Conservation (phyloP, 768 basidiomycete genomes). For the Rhodotorula graminis region DNA sequence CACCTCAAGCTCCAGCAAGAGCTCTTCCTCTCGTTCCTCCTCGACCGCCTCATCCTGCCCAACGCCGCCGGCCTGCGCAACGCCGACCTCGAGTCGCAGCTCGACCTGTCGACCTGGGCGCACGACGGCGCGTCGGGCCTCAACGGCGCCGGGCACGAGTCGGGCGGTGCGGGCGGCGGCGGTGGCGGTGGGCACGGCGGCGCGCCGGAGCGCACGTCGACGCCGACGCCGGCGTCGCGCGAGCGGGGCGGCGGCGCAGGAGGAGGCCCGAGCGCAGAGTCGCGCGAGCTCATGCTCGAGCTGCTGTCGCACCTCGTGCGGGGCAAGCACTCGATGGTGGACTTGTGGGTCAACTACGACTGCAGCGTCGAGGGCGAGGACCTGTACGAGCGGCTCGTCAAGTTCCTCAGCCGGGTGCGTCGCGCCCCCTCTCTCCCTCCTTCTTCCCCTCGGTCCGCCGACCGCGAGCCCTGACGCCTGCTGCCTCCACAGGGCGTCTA, state of each 20-base stretch:
- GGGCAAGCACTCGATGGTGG: slow-evolving; percentile 80
- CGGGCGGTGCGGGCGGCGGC: neutral
- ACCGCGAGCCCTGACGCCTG: neutral
- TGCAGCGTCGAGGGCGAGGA: slow-evolving; percentile 96
- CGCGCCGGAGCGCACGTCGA: slow-evolving; percentile 21
- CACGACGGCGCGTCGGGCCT: neutral
- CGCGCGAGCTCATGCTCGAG: slow-evolving; percentile 82
- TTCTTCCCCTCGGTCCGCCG: no score
- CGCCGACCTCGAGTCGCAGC: slow-evolving; percentile 38
- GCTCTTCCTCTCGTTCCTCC: slow-evolving; percentile 85
- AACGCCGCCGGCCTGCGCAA: slow-evolving; percentile 18
- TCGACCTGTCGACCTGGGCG: slow-evolving; percentile 41
- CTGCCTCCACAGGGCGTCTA: slow-evolving; percentile 64
- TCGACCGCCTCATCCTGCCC: slow-evolving; percentile 68
- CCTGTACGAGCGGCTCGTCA: slow-evolving; percentile 80
- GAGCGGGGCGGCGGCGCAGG: slow-evolving; percentile 52
- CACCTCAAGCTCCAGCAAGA: slow-evolving; percentile 92
- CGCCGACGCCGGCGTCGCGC: neutral
- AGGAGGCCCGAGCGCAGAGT: slow-evolving; percentile 58
- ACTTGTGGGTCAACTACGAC: slow-evolving; percentile 93
- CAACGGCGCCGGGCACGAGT: neutral
- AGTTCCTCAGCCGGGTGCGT: slow-evolving; percentile 67
- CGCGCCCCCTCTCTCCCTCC: neutral
- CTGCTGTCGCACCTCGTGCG: slow-evolving; percentile 73
- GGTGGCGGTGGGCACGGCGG: slow-evolving; percentile 48